These are phyloP conservation scores for Sporisorium exsertum DNA, from an alignment of 1,284 basidiomycete genomes.

Conservation along the genomic window DNA sequence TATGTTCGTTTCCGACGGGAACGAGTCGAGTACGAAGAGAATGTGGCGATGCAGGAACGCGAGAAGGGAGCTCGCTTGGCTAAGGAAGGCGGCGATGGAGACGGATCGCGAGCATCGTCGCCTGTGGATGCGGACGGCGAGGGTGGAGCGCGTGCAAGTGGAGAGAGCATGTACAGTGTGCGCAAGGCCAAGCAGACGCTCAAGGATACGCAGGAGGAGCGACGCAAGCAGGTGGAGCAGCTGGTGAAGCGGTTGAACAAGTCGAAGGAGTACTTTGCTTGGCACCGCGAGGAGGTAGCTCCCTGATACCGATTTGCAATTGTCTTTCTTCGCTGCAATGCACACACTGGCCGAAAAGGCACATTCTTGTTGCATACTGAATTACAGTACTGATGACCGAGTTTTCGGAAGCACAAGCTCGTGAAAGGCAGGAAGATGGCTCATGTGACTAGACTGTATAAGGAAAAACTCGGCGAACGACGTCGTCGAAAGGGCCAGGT, in stretches of 20 bases:
- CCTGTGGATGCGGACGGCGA: not conserved
- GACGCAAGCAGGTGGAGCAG: slow-evolving; percentile 34
- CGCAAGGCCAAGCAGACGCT: slow-evolving; percentile 50
- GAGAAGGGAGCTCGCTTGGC: slow-evolving; percentile 19
- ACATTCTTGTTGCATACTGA: not conserved
- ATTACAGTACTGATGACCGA: slow-evolving; percentile 2
- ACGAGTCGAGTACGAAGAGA: slow-evolving; percentile 47
- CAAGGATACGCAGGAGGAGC: slow-evolving; percentile 46
- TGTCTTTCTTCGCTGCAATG: not conserved
- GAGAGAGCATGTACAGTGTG: slow-evolving; percentile 36
- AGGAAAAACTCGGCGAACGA: not conserved
- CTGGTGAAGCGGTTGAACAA: slow-evolving; percentile 37
- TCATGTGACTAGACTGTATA: not conserved
- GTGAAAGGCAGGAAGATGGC: not conserved
- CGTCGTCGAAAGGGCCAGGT: not conserved
- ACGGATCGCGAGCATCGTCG: not conserved
- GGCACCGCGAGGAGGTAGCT: slow-evolving; percentile 47
- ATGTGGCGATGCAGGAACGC: slow-evolving; percentile 34
- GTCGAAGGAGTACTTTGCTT: slow-evolving; percentile 53
- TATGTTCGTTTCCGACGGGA: slow-evolving; percentile 39
- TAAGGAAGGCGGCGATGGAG: slow-evolving; percentile 4
- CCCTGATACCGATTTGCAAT: slow-evolving; percentile 5
- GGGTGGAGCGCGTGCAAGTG: not conserved
- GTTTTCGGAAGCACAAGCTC: not conserved
- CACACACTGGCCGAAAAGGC: not conserved